phyloP scores from a whole-genome alignment of 2,329 filamentous ascomycete genomes.

The Parascedosporium putredinis region DNA sequence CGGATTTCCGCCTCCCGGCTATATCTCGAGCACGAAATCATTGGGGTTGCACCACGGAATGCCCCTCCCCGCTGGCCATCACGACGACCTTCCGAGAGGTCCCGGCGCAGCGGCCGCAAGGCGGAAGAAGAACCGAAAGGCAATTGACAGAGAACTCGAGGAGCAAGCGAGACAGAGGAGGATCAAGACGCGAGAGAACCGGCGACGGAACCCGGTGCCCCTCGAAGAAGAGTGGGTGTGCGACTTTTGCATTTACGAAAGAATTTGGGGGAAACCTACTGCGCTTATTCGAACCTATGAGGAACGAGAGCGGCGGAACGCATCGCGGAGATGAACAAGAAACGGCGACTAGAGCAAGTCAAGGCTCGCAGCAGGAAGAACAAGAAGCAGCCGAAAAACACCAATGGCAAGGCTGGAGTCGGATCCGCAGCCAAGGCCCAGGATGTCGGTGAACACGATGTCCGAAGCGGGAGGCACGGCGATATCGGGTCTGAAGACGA shows the following conservation, averaged over 20 bases:
- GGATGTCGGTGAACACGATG: conserved; percentile 2
- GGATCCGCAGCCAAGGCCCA: neutral
- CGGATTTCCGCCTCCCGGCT: conserved; percentile 4
- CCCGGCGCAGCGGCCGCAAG: conserved; percentile 23
- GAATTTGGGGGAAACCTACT: conserved; percentile 80
- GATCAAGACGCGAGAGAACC: conserved; percentile 65
- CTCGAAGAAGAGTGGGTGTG: conserved; percentile 82
- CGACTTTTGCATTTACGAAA: conserved; percentile 96
- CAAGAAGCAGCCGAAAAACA: conserved; percentile 47
- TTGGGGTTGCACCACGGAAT: neutral
- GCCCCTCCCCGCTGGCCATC: neutral
- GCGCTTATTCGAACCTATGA: conserved; percentile 88
- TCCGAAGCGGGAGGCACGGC: neutral
- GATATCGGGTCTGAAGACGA: conserved; percentile 2
- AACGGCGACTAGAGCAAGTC: conserved; percentile 77
- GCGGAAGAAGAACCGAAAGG: conserved; percentile 52
- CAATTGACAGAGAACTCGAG: conserved; percentile 59
- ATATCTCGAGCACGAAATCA: conserved; percentile 3
- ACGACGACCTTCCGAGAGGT: conserved; percentile 18
- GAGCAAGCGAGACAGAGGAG: conserved; percentile 69
- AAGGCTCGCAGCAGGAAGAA: conserved; percentile 88
- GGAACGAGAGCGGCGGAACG: conserved; percentile 83
- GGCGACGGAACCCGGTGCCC: conserved; percentile 61
- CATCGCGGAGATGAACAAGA: conserved; percentile 76
- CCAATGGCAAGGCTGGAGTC: conserved; percentile 48